These are phyloP conservation scores for Lachnellula occidentalis DNA, from an alignment of 2,329 filamentous ascomycete genomes.

Conservation along the genomic window DNA sequence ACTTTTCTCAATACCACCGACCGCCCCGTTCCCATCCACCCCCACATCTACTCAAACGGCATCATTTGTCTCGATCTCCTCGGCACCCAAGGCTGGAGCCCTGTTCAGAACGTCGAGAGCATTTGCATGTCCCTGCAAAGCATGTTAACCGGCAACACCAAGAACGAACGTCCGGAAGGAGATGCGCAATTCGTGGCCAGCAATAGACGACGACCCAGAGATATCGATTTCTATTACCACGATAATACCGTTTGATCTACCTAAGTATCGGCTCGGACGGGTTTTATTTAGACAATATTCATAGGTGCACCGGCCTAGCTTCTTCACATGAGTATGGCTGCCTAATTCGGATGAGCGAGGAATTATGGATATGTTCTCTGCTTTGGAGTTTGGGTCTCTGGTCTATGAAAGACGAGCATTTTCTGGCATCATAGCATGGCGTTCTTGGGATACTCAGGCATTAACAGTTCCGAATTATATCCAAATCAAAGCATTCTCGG, in stretches of 20 bases:
- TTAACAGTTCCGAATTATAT: neutral
- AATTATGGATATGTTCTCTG: neutral
- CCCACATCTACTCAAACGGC: slow-evolving; percentile 94
- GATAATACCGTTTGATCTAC: slow-evolving; percentile 66
- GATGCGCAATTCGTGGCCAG: slow-evolving; percentile 83
- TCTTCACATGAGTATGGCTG: too few relatives aligned
- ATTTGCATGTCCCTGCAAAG: slow-evolving; percentile 97
- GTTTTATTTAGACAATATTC: neutral
- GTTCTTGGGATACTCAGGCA: neutral
- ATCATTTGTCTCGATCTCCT: slow-evolving; percentile 97
- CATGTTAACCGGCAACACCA: slow-evolving; percentile 94
- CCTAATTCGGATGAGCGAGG: too few relatives aligned
- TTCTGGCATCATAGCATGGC: slow-evolving; percentile 2
- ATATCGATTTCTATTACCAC: slow-evolving; percentile 93
- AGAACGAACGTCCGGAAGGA: slow-evolving; percentile 83
- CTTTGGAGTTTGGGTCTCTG: neutral
- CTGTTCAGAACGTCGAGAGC: slow-evolving; percentile 94
- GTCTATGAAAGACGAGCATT: neutral
- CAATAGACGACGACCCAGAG: slow-evolving; percentile 73
- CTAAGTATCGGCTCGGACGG: neutral
- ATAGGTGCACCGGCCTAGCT: too few relatives aligned
- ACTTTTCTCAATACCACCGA: slow-evolving; percentile 67
- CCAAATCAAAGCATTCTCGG: neutral
- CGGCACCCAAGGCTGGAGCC: slow-evolving; percentile 84
- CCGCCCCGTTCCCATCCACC: slow-evolving; percentile 82